phyloP scores from a whole-genome alignment of 2,329 filamentous ascomycete genomes.

The Didymella segeticola region DNA sequence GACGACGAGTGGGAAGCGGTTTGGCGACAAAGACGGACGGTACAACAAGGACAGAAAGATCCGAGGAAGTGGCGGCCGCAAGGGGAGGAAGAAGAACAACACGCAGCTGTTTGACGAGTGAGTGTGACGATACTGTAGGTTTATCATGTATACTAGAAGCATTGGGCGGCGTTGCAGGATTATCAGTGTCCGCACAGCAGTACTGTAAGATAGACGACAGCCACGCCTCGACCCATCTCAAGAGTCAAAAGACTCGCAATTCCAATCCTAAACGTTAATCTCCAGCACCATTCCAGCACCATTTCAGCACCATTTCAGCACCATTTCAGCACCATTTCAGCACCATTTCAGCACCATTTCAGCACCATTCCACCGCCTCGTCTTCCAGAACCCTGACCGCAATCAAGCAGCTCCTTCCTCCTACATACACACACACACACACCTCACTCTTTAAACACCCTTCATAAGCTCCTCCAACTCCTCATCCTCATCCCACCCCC shows the following conservation, averaged over 20 bases:
- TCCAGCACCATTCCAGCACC: no score
- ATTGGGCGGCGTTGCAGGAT: not conserved
- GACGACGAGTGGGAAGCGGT: constrained; percentile 27
- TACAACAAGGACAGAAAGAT: constrained; percentile 45
- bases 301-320: no score
- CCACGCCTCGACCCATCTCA: no score
- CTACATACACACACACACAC: not conserved
- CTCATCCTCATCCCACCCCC: constrained; percentile 79
- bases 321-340: no score
- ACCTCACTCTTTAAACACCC: constrained; percentile 35
- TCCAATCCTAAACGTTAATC: no score
- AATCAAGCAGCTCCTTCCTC: not conserved
- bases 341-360: no score
- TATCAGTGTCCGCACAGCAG: not conserved
- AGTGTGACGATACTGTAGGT: not conserved
- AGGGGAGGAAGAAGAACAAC: constrained; percentile 45
- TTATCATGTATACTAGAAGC: not conserved
- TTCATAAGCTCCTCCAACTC: constrained; percentile 64
- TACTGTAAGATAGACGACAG: not conserved
- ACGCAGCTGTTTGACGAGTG: constrained; percentile 26
- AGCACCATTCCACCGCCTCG: no score
- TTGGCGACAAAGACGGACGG: constrained; percentile 40
- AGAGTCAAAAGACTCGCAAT: no score
- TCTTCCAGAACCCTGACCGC: not conserved
- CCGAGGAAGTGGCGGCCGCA: constrained; percentile 47